phyloP scores from a whole-genome alignment of 164 flowering plant genomes.

The Stephania yunnanensis region DNA sequence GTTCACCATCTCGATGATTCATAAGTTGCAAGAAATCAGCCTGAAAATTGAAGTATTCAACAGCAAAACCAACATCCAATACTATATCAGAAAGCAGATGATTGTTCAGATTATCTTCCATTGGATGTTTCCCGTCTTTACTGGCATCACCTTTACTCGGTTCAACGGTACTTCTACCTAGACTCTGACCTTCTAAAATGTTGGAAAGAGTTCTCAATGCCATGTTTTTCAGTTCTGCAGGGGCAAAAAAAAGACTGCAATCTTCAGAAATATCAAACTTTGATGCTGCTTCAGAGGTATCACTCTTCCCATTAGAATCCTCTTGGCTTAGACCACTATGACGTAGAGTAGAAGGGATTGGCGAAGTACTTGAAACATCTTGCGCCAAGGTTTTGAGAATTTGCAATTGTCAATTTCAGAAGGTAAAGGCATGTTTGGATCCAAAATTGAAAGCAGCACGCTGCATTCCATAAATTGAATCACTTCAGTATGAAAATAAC shows the following conservation, averaged over 20 bases:
- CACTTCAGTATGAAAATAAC: constrained; percentile 7
- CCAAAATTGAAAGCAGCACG: constrained; percentile 79
- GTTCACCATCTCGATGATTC: constrained; percentile 60
- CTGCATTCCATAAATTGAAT: constrained; percentile 36
- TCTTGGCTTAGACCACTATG: constrained; percentile 33
- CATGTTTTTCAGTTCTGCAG: constrained; percentile 47
- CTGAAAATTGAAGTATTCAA: constrained; percentile 53
- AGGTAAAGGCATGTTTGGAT: constrained; percentile 70
- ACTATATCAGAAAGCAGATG: constrained; percentile 23
- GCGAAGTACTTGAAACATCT: constrained; percentile 31
- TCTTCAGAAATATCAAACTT: constrained; percentile 59
- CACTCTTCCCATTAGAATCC: constrained; percentile 43
- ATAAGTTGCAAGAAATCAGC: constrained; percentile 71
- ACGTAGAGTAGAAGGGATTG: constrained; percentile 21
- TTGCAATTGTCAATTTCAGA: constrained; percentile 67
- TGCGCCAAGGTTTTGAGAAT: constrained; percentile 31
- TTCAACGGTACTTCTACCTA: constrained; percentile 25
- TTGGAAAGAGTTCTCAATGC: constrained; percentile 31
- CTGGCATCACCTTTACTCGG: constrained; percentile 22
- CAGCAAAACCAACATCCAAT: constrained; percentile 42
- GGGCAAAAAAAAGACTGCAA: constrained; percentile 63
- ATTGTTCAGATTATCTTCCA: constrained; percentile 18
- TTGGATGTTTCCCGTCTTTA: constrained; percentile 28
- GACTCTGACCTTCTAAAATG: constrained; percentile 19
- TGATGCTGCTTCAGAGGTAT: constrained; percentile 31